A percentile compares a stretch with the other conserved stretches of the same genome.
Evolutionary conservation across 768 basidiomycete species (phyloP).

Genomic region (Tephrocybe sp.): DNA sequence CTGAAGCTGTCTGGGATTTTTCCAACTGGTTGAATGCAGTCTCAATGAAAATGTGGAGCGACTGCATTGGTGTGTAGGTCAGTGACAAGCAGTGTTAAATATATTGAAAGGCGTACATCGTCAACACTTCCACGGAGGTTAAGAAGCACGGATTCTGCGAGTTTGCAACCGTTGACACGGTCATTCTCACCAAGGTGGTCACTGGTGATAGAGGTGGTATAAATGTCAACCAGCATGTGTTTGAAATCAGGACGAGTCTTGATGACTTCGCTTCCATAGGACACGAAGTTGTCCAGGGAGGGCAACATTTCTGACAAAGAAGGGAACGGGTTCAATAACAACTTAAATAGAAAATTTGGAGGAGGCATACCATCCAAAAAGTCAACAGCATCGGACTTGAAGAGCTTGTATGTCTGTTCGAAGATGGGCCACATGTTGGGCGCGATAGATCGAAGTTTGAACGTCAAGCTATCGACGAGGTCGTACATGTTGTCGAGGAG

Average conservation of each 20-base stretch:
- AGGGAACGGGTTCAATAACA: background rate
- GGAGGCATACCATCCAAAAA: constrained; percentile 73
- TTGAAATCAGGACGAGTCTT: constrained; percentile 72
- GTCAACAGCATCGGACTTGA: constrained; percentile 82
- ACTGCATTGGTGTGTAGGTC: constrained; percentile 37
- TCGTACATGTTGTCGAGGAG: constrained; percentile 87
- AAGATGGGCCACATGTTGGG: constrained; percentile 87
- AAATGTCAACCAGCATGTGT: constrained; percentile 81
- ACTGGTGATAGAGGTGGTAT: constrained; percentile 67
- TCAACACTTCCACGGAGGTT: constrained; percentile 77
- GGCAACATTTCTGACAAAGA: constrained; percentile 72
- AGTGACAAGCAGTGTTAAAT: background rate
- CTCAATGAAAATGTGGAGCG: constrained; percentile 60
- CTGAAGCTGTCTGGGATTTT: constrained; percentile 55
- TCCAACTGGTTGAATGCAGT: constrained; percentile 61
- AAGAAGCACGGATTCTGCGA: constrained; percentile 79
- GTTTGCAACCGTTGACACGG: constrained; percentile 78
- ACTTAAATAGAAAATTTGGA: background rate
- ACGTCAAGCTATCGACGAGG: constrained; percentile 80
- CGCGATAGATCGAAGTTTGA: constrained; percentile 72
- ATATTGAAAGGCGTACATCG: constrained; percentile 49
- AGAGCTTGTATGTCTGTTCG: constrained; percentile 75
- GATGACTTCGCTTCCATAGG: constrained; percentile 76
- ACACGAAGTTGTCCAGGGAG: constrained; percentile 84
- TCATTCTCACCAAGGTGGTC: constrained; percentile 81